Base-by-base conservation (phyloP, 1,284 basidiomycete genomes). In the Heterobasidion annosum region DNA sequence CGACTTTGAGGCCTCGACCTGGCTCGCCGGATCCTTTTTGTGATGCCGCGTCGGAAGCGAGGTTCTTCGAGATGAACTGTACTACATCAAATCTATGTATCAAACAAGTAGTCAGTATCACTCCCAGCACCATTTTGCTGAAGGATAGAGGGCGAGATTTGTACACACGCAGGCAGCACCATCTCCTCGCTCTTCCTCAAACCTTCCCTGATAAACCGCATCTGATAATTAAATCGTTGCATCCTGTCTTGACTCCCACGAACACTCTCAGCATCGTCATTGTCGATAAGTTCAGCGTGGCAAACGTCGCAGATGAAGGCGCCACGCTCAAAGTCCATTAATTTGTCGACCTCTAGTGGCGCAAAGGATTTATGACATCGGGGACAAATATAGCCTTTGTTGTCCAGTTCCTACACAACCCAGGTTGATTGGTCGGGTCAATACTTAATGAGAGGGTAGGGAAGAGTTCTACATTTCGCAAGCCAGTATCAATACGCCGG, bases 351-450 rank as follows among this genome's bases (percentile, higher is more conserved):
- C 60, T 98, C 94, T 8, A 99, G 77, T 0, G 92, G 85, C 1
- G 89, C 83, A 69, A 92, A 99, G 0, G 83, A 83, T 64, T 86
- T 85, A 59, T 82, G 82, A 73, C 96, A 99, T 58, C 85, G 82
- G 0, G 94, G 88, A 68, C 96, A 99, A 51, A 97, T 83, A 68
- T 96, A 99, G 10, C 96, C 97, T 68, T 96, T 92, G 67, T 93
- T 92, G 61, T 96, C 93, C 55, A 97, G 83, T 73, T 96, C 92
- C 91, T 95, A 64, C 51, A 50, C 49, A 56, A 19, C 3, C 13
- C 44, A 1, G 35, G 15, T 33, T 34, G 7, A 51, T 57, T 15
- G 56, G 49, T 53, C 32, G 37, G 37, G 34, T 56, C 52, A 57
- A 25, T 54, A 43, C 18, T 57, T n/a, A 40, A 34, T 34, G 45